Evolutionary conservation across 805 yeast genomes (phyloP).

Genomic region (Candida incommunis): DNA sequence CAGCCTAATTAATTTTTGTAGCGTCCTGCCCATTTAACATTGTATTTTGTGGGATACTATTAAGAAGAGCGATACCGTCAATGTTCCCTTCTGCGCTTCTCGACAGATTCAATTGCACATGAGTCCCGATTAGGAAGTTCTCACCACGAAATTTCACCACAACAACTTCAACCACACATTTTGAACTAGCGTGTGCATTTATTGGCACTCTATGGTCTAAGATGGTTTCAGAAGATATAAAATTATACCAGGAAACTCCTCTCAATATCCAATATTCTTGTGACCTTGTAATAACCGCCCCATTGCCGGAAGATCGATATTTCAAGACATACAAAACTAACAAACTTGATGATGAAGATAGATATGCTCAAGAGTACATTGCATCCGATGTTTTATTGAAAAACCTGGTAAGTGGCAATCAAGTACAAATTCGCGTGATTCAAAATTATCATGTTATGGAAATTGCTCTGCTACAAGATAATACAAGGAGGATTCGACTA

Average conservation of each 20-base stretch:
- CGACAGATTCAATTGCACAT: too few species aligned
- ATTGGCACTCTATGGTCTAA: too few species aligned
- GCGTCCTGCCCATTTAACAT: too few species aligned
- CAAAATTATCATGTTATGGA: not conserved
- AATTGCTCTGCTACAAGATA: not conserved
- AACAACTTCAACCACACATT: too few species aligned
- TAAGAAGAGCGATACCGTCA: too few species aligned
- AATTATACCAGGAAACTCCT: not conserved
- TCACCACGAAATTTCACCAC: too few species aligned
- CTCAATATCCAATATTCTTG: not conserved
- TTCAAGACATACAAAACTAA: not conserved
- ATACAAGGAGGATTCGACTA: not conserved
- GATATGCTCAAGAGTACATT: not conserved
- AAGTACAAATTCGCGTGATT: not conserved
- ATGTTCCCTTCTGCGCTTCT: too few species aligned
- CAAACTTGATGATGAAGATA: not conserved
- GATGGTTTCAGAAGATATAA: not conserved
- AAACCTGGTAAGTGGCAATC: not conserved
- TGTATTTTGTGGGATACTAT: too few species aligned
- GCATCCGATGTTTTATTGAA: not conserved
- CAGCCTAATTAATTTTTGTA: too few species aligned
- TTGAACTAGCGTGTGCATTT: too few species aligned
- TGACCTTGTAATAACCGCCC: not conserved
- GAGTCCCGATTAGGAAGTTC: too few species aligned
- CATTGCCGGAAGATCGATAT: constrained; percentile 1